Evolutionary conservation across 2,329 filamentous ascomycete genomes (phyloP), one percentile per base, ranked within the genome.

Genomic region (Beauveria varroae): DNA sequence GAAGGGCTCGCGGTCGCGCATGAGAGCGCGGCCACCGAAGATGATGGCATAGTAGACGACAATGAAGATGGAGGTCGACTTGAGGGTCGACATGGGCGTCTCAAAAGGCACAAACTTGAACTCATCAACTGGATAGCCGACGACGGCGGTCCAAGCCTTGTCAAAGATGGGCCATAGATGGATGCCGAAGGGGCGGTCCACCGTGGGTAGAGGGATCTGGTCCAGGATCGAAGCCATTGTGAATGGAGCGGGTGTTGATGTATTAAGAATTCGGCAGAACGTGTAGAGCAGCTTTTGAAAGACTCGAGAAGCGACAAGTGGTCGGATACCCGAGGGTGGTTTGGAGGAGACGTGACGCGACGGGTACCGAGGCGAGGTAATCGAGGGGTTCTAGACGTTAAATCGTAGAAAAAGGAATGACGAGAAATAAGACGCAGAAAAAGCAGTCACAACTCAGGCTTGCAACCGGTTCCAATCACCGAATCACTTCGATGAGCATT

Each of bases 81-180:
- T 89, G 70, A 97, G 80, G 4, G 93, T 97, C 60, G 93, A 96
- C 84, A 98, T 88, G 64, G 91, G 90, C 34, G 93, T 97, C 75
- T 86, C 79, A 70, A 91, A 91, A 49, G 87, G 83, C 63, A 86
- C 81, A 77, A 98, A 98, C 66, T 83, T 79, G 79, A 98, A 98
- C 65, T 97, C 87, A 67, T 91, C 86, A 64, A 90, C 87, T 66
- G 90, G 87, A 77, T 93, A 96, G 70, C 93, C 93, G 62, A 84
- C 83, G 66, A 91, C 80, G 62, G 81, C 75, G 73, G 89, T 88
- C 78, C 89, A 98, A 68, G 82, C 87, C 80, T 92, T 91, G 79
- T 88, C 89, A 84, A 98, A 98, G 77, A 96, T 86, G 69, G 93
- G 91, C 95, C 95, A 98, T 75, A 97, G 79, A 65, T 90, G 82